Evolutionary conservation across 148 eudicot species (phyloP).

Genomic region (Heliamphora exappendiculata): DNA sequence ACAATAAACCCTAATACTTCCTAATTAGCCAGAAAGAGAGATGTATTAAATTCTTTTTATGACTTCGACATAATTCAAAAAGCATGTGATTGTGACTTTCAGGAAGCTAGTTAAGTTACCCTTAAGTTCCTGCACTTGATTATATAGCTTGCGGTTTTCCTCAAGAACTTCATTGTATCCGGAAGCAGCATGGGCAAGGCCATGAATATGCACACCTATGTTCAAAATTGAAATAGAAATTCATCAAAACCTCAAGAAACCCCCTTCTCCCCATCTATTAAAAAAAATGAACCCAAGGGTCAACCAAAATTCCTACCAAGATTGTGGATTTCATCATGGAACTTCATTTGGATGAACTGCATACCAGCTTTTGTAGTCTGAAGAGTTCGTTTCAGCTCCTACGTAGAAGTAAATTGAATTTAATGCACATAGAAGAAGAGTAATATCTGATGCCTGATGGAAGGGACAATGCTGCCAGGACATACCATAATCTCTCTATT

Average conservation of each 20-base stretch:
- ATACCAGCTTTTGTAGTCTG: conserved; percentile 80
- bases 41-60: not conserved
- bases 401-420: conserved; percentile 8
- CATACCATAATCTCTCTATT: conserved; percentile 68
- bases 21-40: conserved; percentile 25
- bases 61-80: conserved; percentile 6
- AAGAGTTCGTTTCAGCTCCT: conserved; percentile 76
- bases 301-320: conserved; percentile 45
- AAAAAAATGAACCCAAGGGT: not conserved
- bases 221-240: not conserved
- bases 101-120: conserved; percentile 34
- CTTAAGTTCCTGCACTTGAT: conserved; percentile 96
- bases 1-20: conserved; percentile 93
- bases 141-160: conserved; percentile 89
- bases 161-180: conserved; percentile 93
- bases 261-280: not conserved
- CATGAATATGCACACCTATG: conserved; percentile 66
- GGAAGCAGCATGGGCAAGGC: conserved; percentile 93
- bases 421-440: not conserved
- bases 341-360: conserved; percentile 86
- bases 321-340: conserved; percentile 73
- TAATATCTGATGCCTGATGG: not conserved
- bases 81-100: not conserved
- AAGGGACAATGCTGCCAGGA: not conserved
- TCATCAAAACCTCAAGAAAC: not conserved